Base-by-base conservation (phyloP, 2,329 filamentous ascomycete genomes). In the Penicillium rolfsii region DNA sequence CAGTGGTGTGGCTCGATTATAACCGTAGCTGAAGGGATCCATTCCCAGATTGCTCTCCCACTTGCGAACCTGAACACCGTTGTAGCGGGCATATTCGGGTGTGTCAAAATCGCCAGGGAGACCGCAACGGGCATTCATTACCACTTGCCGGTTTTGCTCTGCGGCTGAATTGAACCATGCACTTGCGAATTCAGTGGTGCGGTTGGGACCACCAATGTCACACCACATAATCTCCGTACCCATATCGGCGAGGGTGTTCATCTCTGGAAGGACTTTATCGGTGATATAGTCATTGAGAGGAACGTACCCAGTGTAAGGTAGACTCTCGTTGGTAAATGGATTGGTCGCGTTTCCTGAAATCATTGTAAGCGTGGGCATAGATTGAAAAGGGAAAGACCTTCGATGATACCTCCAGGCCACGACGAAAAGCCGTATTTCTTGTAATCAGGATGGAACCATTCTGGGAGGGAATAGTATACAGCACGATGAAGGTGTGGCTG, bases 11-110 rank as follows among this genome's bases (percentile, higher is more conserved):
- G 83, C 84, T 6, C 81, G 76, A 68, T 88, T 87, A 73, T 83
- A 87, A 3, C 85, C 85, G 65, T 87, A 87, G 63, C 77, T 81
- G 66, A 79, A 87, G 0, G 85, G 85, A 65, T 87, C 85, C 82
- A 88, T 84, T 40, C 85, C 85, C 45, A 79, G 78, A 71, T 82
- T 87, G 43, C 75, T 82, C 72, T 87, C 85, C 85, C 85, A 88
- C 71, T 87, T 87, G 30, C 83, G 77, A 35, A 76, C 70, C 70
- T 85, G 83, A 8, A 82, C 79, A 3, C 80, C 77, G 2, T 76
- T 73, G 68, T 82, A 85, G 7, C 77, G 78, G 30, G 77, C 74
- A 68, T 87, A 88, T 69, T 87, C 85, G 0, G 85, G 85, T 1
- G 85, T 87, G 69, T 87, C 84, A 65, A 86, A 87, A 73, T 87